Conservation (phyloP, 1,284 basidiomycete species). For the Trichosporon faecale region DNA sequence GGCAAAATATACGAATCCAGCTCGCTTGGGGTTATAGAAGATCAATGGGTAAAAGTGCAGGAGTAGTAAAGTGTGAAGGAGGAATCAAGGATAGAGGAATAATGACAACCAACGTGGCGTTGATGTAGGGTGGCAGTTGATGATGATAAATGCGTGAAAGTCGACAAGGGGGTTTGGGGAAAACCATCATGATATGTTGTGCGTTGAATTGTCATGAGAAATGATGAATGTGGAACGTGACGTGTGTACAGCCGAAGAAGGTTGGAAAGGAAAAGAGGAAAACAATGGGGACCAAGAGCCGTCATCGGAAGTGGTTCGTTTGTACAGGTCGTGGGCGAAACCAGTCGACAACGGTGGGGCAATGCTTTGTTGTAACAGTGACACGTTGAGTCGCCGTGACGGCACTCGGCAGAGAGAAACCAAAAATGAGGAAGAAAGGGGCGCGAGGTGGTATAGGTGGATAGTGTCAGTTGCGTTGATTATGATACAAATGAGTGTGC, state of each 20-base stretch:
- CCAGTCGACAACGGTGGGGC: neutral
- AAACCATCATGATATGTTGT: constrained; percentile 6
- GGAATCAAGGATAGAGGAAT: neutral
- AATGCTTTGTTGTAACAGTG: neutral
- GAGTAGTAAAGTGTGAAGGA: neutral
- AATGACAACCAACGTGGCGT: constrained; percentile 9
- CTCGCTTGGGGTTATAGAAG: constrained; percentile 1
- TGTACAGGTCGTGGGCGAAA: neutral
- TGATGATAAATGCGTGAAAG: constrained; percentile 1
- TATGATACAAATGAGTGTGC: constrained; percentile 11
- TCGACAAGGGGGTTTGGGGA: neutral
- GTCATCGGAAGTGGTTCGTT: neutral
- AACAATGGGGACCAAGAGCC: constrained; percentile 1
- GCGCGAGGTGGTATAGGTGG: constrained; percentile 3
- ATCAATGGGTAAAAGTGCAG: constrained; percentile 4
- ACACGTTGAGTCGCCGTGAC: neutral
- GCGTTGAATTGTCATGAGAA: constrained; percentile 8
- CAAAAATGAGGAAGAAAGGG: neutral
- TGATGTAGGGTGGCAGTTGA: neutral
- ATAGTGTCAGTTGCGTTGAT: neutral
- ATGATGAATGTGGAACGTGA: constrained; percentile 7
- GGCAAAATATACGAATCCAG: constrained; percentile 6
- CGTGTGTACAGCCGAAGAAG: neutral
- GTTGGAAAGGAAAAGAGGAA: neutral
- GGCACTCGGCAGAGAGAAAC: constrained; percentile 3